Evolutionary conservation across 2,329 filamentous ascomycete species (phyloP), one percentile per base, ranked within the genome.

Genomic region (Westerdykella ornata): DNA sequence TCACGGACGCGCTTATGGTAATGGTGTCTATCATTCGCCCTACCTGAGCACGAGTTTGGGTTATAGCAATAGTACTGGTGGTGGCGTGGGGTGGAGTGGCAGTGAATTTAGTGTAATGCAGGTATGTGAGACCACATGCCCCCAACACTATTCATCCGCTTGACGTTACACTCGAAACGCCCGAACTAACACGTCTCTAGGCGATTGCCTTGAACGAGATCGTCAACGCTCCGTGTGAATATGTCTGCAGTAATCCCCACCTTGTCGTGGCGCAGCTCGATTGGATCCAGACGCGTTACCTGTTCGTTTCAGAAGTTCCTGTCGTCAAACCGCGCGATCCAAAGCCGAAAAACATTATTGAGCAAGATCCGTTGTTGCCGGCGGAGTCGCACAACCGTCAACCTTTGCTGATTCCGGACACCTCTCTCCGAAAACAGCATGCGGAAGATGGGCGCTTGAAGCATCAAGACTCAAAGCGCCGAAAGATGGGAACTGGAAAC

Each of bases 261-360:
- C 80, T 85, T 35, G 89, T 95, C 7, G 80, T 95, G 1, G 62
- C 76, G 18, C 72, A 88, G 34, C 68, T 84, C 8, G 83, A 94
- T 55, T 96, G 89, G 89, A 88, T 94, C 44, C 88, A 94, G 57
- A 88, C 87, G 18, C 78, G 88, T 33, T 95, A 94, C 63, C 72
- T 96, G 1, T 85, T 95, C 51, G 78, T 85, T 7, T 9, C n/a
- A 13, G 31, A 57, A 57, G 36, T 54, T 49, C 7, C 30, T 5
- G 16, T 13, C 14, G 9, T 1, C 28, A 11, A 38, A 44, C 16
- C 29, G 28, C 13, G 13, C 20, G 14, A 16, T 26, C 17, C 44
- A 52, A 17, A 53, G 36, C 59, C 62, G 2, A 39, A 54, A 9
- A 50, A 61, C 11, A 49, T 44, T 11, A 45, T 64, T 36, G 59